These are phyloP conservation scores for Aciculoconidium aculeatum DNA, from an alignment of 805 yeast species.

Conservation along the genomic window DNA sequence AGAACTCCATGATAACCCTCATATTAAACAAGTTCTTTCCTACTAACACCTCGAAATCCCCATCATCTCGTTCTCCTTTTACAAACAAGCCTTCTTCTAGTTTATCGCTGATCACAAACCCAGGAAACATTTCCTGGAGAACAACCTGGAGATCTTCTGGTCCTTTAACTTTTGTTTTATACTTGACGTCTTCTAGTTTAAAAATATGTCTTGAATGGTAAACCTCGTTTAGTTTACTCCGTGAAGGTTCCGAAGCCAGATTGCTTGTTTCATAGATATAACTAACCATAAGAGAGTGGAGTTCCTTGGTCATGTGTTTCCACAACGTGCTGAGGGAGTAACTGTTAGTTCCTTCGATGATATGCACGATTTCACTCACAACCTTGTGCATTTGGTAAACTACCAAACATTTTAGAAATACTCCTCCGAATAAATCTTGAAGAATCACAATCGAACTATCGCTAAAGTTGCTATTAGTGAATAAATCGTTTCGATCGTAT, in stretches of 20 bases:
- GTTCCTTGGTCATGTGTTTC: constrained; percentile 28
- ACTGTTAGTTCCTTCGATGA: constrained; percentile 10
- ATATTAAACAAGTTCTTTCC: constrained; percentile 73
- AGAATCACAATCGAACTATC: constrained; percentile 52
- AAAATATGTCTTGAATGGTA: constrained; percentile 20
- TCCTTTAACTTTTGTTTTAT: constrained; percentile 15
- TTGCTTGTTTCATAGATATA: constrained; percentile 25
- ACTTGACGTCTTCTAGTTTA: constrained; percentile 27
- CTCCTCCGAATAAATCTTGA: constrained; percentile 63
- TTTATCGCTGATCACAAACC: constrained; percentile 36
- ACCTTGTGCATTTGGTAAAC: constrained; percentile 68
- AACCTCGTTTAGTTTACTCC: constrained; percentile 18
- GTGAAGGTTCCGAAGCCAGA: no score
- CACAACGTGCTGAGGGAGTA: constrained; percentile 22
- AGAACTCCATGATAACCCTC: constrained; percentile 70
- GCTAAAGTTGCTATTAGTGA: constrained; percentile 28
- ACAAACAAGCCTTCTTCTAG: constrained; percentile 35
- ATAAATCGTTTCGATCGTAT: constrained; percentile 21
- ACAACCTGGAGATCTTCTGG: constrained; percentile 27
- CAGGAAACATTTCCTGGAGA: constrained; percentile 67
- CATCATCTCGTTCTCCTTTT: constrained; percentile 49
- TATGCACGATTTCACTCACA: constrained; percentile 49
- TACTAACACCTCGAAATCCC: constrained; percentile 59
- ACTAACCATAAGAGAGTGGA: constrained; percentile 24
- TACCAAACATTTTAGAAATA: constrained; percentile 58